phyloP scores from a whole-genome alignment of 2,329 filamentous ascomycete species.

The Alternaria metachromatica region DNA sequence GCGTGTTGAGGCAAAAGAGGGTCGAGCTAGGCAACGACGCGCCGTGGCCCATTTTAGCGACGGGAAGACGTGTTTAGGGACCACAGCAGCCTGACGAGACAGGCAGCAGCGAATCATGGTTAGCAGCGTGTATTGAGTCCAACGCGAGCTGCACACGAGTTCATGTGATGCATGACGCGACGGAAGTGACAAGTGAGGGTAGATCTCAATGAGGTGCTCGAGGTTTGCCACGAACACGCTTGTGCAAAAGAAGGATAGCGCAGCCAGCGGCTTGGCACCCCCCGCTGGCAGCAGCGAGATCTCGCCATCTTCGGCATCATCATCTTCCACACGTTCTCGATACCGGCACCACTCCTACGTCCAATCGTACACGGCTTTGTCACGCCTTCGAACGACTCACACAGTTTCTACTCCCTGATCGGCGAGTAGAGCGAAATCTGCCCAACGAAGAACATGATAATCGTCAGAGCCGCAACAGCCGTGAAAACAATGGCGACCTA shows the following conservation, averaged over 20 bases:
- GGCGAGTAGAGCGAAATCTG: conserved; percentile 20
- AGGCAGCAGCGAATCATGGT: conserved; percentile 7
- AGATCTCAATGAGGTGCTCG: neutral
- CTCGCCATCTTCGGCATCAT: neutral
- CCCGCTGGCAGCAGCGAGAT: neutral
- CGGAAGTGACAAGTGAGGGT: neutral
- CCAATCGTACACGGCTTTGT: neutral
- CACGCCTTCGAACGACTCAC: neutral
- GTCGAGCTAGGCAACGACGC: conserved; percentile 5
- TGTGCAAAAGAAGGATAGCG: neutral
- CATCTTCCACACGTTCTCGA: neutral
- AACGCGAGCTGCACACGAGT: neutral
- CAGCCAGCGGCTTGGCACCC: neutral
- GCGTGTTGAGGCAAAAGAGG: conserved; percentile 23
- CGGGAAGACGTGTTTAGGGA: neutral
- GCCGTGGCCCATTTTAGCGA: neutral
- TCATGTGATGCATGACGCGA: conserved; percentile 5
- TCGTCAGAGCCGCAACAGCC: conserved; percentile 14
- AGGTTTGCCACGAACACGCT: neutral
- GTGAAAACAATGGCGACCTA: conserved; percentile 26
- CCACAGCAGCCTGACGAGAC: neutral
- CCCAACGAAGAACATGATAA: conserved; percentile 23
- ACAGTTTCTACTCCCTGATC: neutral
- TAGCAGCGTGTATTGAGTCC: neutral
- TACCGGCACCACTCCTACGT: neutral